A percentile compares a stretch with the other conserved stretches of the same genome.
Conservation (phyloP, 75 land plant species). For the Selaginella moellendorffii region DNA sequence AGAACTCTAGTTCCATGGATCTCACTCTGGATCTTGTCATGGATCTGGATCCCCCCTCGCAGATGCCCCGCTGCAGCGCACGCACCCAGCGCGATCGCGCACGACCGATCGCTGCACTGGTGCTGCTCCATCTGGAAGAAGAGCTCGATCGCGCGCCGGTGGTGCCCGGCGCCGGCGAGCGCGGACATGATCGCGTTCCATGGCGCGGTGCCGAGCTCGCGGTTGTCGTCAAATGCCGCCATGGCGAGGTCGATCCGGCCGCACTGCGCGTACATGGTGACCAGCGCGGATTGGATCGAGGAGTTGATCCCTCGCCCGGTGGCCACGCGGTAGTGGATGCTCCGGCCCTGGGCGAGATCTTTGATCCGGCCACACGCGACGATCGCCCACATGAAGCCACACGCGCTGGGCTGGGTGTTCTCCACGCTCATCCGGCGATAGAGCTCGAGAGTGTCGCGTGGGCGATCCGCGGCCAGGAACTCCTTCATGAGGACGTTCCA, state of each 20-base stretch:
- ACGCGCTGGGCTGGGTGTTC: not conserved
- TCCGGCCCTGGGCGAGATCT: not conserved
- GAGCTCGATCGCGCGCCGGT: not conserved
- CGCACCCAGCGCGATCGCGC: not conserved
- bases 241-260: not conserved
- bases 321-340: not conserved
- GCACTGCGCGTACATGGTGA: not conserved
- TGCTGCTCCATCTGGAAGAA: not conserved
- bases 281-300: not conserved
- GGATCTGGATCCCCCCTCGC: not conserved
- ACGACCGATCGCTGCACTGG: not conserved
- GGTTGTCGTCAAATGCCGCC: not conserved
- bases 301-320: not conserved
- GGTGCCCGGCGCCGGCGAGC: not conserved
- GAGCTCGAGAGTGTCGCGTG: not conserved
- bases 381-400: not conserved
- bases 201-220: not conserved
- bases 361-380: not conserved
- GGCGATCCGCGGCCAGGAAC: not conserved
- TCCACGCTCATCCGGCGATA: not conserved
- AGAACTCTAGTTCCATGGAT: not conserved
- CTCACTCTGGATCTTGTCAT: not conserved
- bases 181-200: not conserved
- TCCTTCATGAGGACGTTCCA: not conserved
- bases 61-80: not conserved